phyloP scores from a whole-genome alignment of 2,329 filamentous ascomycete genomes.

The Aureobasidium subglaciale region DNA sequence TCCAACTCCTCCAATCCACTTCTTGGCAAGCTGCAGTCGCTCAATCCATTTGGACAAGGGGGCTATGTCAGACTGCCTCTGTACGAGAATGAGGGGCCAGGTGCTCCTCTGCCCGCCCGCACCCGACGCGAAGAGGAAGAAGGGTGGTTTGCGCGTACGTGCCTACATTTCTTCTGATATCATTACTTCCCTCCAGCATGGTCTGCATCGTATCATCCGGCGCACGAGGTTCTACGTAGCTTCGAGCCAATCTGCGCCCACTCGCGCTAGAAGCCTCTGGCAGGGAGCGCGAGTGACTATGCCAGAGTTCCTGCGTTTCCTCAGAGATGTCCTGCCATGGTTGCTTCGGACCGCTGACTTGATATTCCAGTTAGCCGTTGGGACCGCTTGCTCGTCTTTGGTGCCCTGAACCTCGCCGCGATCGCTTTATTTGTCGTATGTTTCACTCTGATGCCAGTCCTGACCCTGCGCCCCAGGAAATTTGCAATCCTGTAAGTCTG shows the following conservation, averaged over 20 bases:
- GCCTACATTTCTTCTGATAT: conserved; percentile 18
- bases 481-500: conserved; percentile 93
- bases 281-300: conserved; percentile 10
- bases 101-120: conserved; percentile 78
- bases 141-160: conserved; percentile 91
- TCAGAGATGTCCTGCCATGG: conserved; percentile 7
- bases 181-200: conserved; percentile 18
- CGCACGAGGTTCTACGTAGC: conserved; percentile 10
- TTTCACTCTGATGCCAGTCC: conserved; percentile 80
- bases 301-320: conserved; percentile 36
- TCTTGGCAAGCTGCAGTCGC: conserved; percentile 69
- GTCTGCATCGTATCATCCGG: conserved; percentile 8
- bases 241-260: conserved; percentile 7
- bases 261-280: neutral
- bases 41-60: conserved; percentile 80
- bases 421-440: conserved; percentile 87
- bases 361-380: conserved; percentile 75
- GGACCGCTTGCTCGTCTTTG: conserved; percentile 91
- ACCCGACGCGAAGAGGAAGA: conserved; percentile 88
- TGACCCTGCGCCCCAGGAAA: conserved; percentile 77
- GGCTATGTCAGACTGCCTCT: conserved; percentile 90
- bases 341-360: conserved; percentile 7
- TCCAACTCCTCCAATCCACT: conserved; percentile 66
- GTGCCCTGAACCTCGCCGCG: conserved; percentile 81
- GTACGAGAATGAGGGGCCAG: conserved; percentile 63